Conservation (phyloP, 305 asterid genomes). For the Nicotiana rustica region DNA sequence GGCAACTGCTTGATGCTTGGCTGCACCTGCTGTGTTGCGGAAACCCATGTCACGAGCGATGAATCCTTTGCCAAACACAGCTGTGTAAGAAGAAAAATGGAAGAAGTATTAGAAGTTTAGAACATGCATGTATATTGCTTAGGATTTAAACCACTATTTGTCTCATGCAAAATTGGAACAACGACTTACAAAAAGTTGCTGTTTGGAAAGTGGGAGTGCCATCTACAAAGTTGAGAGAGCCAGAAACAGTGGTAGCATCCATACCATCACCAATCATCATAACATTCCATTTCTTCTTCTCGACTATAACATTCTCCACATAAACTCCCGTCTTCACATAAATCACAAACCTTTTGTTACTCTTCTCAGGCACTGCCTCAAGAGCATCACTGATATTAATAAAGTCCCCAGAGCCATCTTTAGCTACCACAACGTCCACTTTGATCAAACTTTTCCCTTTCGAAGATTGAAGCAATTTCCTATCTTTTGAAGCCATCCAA, state of each 20-base stretch:
- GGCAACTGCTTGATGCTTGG: conserved; percentile 49
- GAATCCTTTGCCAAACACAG: conserved; percentile 49
- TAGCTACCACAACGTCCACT: conserved; percentile 36
- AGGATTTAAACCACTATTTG: background rate
- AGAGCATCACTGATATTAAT: conserved; percentile 32
- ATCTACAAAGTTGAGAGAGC: conserved; percentile 40
- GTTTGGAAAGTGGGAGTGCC: conserved; percentile 47
- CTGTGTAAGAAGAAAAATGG: conserved; percentile 31
- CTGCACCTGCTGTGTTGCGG: conserved; percentile 48
- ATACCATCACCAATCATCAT: conserved; percentile 52
- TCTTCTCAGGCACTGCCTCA: conserved; percentile 40
- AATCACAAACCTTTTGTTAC: conserved; percentile 40
- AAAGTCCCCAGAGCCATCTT: conserved; percentile 38
- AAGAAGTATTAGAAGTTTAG: background rate
- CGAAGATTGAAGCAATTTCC: conserved; percentile 40
- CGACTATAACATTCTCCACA: conserved; percentile 47
- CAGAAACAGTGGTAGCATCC: conserved; percentile 42
- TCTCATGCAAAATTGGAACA: conserved; percentile 2
- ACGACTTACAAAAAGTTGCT: conserved; percentile 32
- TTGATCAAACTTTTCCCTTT: background rate
- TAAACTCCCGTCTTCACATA: conserved; percentile 51
- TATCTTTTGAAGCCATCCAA: conserved; percentile 37
- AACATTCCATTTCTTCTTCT: conserved; percentile 43
- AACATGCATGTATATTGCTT: background rate
- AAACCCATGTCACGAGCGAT: conserved; percentile 51